Conservation (phyloP, 305 asterid genomes). For the Andrographis paniculata region DNA sequence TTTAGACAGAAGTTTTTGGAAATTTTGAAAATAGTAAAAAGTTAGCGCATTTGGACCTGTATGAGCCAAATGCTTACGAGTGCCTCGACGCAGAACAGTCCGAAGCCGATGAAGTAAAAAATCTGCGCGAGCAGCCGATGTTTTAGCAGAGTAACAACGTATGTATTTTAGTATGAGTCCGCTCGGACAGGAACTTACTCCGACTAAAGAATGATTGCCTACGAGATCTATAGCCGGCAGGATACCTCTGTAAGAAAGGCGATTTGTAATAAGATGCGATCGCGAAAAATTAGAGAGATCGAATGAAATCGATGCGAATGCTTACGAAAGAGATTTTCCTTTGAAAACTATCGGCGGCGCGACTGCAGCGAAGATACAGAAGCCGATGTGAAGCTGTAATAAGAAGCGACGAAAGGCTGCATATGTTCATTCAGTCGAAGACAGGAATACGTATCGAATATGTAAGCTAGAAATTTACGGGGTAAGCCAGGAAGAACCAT, state of each 20-base stretch:
- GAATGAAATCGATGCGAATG: neutral
- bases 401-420: slow-evolving; percentile 12
- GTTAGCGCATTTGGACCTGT: slow-evolving; percentile 41
- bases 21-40: too few species aligned
- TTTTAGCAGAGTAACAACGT: neutral
- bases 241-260: slow-evolving; percentile 65
- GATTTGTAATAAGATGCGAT: neutral
- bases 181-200: slow-evolving; percentile 44
- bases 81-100: slow-evolving; percentile 74
- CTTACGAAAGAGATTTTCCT: slow-evolving; percentile 89
- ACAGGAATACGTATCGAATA: neutral
- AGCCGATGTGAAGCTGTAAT: slow-evolving; percentile 69
- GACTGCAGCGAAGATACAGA: slow-evolving; percentile 75
- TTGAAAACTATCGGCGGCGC: slow-evolving; percentile 81
- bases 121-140: slow-evolving; percentile 27
- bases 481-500: slow-evolving; percentile 71
- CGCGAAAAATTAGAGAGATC: neutral
- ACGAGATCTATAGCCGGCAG: slow-evolving; percentile 82
- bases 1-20: too few species aligned
- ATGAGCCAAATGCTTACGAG: slow-evolving; percentile 85
- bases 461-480: slow-evolving; percentile 19
- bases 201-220: slow-evolving; percentile 58
- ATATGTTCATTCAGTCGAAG: slow-evolving; percentile 7
- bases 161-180: neutral
- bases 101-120: slow-evolving; percentile 90